Conservation (phyloP, 1,139 yeast genomes). For the Hanseniaspora gamundiae region DNA sequence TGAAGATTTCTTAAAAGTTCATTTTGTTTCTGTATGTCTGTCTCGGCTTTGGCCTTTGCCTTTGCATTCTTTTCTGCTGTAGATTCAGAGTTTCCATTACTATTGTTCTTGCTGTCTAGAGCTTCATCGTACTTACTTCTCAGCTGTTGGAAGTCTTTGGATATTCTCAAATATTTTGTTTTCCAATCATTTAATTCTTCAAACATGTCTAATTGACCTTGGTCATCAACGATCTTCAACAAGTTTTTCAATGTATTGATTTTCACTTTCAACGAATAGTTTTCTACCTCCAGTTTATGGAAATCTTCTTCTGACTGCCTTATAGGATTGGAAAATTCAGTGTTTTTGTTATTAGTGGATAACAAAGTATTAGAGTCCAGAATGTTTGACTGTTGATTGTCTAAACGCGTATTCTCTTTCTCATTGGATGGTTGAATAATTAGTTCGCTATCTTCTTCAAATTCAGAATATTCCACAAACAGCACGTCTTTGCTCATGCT, state of each 20-base stretch:
- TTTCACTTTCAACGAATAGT: constrained; percentile 49
- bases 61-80: too few species aligned
- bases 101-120: too few species aligned
- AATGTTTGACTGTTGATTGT: too few species aligned
- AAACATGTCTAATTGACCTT: constrained; percentile 15
- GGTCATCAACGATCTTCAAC: constrained; percentile 28
- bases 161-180: constrained; percentile 8
- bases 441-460: constrained; percentile 15
- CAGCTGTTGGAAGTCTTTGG: constrained; percentile 22
- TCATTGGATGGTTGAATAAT: neutral
- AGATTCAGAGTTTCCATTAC: too few species aligned
- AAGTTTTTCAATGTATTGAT: constrained; percentile 41
- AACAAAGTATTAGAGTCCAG: too few species aligned
- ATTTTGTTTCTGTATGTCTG: constrained; percentile 6
- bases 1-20: constrained; percentile 2
- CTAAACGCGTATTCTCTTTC: too few species aligned
- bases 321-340: constrained; percentile 34
- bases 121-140: constrained; percentile 13
- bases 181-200: constrained; percentile 17
- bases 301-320: constrained; percentile 44
- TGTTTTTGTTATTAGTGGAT: constrained; percentile 8
- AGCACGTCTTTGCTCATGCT: constrained; percentile 11
- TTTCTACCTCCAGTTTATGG: constrained; percentile 43
- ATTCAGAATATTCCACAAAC: constrained; percentile 10
- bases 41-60: neutral